Conservation (phyloP, 2,329 filamentous ascomycete species). For the Colletotrichum melonis region DNA sequence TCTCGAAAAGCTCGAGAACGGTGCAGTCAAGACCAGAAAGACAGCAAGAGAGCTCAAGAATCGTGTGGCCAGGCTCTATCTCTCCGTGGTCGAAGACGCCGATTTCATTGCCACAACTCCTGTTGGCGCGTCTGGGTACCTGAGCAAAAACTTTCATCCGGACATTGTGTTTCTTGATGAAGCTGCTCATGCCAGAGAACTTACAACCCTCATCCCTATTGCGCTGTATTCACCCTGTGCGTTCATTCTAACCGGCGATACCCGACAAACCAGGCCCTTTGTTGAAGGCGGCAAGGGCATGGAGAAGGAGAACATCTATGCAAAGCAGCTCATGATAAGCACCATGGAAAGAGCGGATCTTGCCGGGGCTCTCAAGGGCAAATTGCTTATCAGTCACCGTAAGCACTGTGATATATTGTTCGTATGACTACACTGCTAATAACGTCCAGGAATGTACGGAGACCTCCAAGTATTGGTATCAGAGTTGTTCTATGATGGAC, state of each 20-base stretch:
- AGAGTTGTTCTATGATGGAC: constrained; percentile 51
- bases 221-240: constrained; percentile 54
- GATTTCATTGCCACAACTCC: constrained; percentile 61
- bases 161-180: constrained; percentile 91
- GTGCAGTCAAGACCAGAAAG: constrained; percentile 35
- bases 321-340: constrained; percentile 41
- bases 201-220: constrained; percentile 57
- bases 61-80: constrained; percentile 50
- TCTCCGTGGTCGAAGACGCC: constrained; percentile 48
- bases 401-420: not conserved
- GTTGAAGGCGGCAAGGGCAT: constrained; percentile 42
- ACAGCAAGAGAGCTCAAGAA: constrained; percentile 39
- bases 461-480: constrained; percentile 55
- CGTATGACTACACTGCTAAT: not conserved
- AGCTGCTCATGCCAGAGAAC: constrained; percentile 57
- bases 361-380: constrained; percentile 45
- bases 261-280: constrained; percentile 57
- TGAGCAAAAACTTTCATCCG: constrained; percentile 72
- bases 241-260: constrained; percentile 60
- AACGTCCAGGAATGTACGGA: constrained; percentile 40
- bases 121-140: constrained; percentile 48
- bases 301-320: constrained; percentile 10
- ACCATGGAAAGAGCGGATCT: constrained; percentile 52
- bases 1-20: constrained; percentile 43
- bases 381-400: constrained; percentile 51